Evolutionary conservation across 768 basidiomycete species (phyloP).

Genomic region (Suillus variegatus): DNA sequence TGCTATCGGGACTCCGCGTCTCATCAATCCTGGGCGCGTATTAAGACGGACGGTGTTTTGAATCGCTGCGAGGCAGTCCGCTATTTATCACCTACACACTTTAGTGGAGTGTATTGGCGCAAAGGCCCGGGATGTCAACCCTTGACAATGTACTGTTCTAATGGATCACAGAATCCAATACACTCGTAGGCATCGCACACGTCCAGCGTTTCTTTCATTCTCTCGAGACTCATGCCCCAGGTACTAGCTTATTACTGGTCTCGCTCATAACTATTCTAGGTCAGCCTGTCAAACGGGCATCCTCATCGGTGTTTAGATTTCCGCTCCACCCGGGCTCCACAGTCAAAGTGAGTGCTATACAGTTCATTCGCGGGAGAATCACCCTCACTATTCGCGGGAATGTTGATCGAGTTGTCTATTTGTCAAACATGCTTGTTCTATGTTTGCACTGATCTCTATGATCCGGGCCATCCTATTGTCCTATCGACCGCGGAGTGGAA

Average conservation of each 20-base stretch:
- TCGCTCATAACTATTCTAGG: background rate
- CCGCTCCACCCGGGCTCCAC: background rate
- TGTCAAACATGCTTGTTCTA: background rate
- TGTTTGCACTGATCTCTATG: background rate
- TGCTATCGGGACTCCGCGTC: background rate
- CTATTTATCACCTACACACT: background rate
- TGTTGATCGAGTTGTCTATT: background rate
- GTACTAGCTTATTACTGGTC: too few species aligned
- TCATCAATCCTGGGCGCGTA: background rate
- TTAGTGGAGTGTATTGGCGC: background rate
- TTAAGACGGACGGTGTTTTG: background rate
- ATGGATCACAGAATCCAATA: background rate
- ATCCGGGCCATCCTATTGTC: background rate
- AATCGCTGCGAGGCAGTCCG: background rate
- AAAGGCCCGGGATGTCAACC: background rate
- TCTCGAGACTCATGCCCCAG: background rate
- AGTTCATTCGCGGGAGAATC: slow-evolving; percentile 4
- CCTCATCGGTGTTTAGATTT: background rate
- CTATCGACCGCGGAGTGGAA: slow-evolving; percentile 1
- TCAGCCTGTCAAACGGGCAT: background rate
- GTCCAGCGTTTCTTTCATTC: background rate
- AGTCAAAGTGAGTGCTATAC: background rate
- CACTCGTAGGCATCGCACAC: background rate
- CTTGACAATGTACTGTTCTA: background rate
- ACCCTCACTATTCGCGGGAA: background rate